Evolutionary conservation across 2,329 filamentous ascomycete species (phyloP).

Genomic region (Arthrobotrys megalospora): DNA sequence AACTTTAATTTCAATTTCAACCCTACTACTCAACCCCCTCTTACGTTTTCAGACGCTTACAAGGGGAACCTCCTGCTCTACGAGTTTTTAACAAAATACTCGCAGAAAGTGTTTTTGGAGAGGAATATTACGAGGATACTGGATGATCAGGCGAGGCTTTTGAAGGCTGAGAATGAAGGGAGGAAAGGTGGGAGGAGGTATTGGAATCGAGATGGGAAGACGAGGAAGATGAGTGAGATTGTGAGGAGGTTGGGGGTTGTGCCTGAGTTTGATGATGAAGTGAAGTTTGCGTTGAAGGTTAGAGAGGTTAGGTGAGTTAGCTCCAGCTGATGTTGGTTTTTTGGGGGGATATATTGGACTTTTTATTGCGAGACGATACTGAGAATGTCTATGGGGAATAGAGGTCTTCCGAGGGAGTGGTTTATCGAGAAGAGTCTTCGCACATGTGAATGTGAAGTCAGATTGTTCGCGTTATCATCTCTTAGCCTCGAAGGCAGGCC

Average conservation of each 20-base stretch:
- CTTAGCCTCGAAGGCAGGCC: neutral
- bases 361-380: neutral
- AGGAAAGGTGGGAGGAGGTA: conserved; percentile 9
- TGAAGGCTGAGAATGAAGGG: conserved; percentile 34
- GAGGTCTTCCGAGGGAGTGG: neutral
- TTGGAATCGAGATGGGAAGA: conserved; percentile 10
- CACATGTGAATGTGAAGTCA: conserved; percentile 14
- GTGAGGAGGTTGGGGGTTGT: conserved; percentile 10
- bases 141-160: conserved; percentile 7
- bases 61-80: conserved; percentile 35
- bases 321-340: neutral
- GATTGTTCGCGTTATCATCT: neutral
- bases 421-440: neutral
- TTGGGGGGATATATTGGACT: neutral
- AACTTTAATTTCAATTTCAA: neutral
- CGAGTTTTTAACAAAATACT: conserved; percentile 12
- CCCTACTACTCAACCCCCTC: neutral
- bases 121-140: conserved; percentile 35
- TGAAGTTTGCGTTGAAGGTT: conserved; percentile 29
- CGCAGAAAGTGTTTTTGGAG: conserved; percentile 33
- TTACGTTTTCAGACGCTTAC: conserved; percentile 34
- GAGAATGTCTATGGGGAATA: neutral
- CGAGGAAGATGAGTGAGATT: conserved; percentile 23
- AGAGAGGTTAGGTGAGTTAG: conserved; percentile 13
- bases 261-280: conserved; percentile 34